Evolutionary conservation across 805 yeast species (phyloP), one percentile per base, ranked within the genome.

Genomic region (Huiozyma naganishii): DNA sequence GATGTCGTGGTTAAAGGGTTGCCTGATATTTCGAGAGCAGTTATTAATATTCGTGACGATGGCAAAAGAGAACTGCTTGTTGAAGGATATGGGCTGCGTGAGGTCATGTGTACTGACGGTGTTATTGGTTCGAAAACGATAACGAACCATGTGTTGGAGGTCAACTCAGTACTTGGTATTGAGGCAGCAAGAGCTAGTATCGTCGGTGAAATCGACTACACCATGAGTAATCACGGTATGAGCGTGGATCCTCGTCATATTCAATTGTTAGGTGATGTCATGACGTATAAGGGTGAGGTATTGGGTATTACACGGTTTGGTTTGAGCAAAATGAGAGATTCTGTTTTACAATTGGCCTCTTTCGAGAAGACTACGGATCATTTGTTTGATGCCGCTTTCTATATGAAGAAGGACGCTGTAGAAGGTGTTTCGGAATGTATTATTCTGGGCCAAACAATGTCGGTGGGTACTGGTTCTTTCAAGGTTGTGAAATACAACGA

Each of bases 151-250:
- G 80, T 92, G 32, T 68, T 92, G 48, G 99, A 92, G 62, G 88
- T 90, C 49, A 78, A 76, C 52, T 77, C 78, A 50, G 97, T 90
- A 5, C 70, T 92, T 48, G 99, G 99, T 57, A 94, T 92, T 51
- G 99, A 92, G 64, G 99, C 99, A 1, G 98, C 98, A 1, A 76
- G 99, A 62, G 69, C 87, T 0, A 82, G 95, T 53, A 92, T 92
- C 61, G 83, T 92, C 60, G 79, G 79, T 50, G 99, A 92, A 69
- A 92, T 92, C 64, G 95, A 85, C 60, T 88, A 88, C 61, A 92
- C 98, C 44, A 92, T 92, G 99, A 80, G 95, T 61, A 87, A 88
- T 66, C 98, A 92, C 71, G 99, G 99, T 67, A 92, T 92, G 98
- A 86, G 95, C 63, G 97, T 92, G 41, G 99, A 92, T 72, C 98